Evolutionary conservation across 2,329 filamentous ascomycete species (phyloP), one percentile per base, ranked within the genome.

Genomic region (Keithomyces neogunnii): DNA sequence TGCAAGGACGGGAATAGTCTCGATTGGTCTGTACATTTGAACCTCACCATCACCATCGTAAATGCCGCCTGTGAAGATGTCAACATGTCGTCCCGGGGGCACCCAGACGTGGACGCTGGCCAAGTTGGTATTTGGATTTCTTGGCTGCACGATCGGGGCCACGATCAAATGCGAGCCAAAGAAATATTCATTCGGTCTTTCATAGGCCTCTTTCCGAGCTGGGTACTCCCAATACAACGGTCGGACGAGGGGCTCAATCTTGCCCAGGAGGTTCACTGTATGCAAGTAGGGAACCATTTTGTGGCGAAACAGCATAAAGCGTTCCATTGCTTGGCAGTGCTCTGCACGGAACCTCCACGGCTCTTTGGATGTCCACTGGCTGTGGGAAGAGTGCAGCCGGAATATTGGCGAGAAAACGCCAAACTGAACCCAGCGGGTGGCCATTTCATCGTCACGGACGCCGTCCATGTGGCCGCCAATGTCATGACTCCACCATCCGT

Each of bases 401-500:
- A 84, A 64, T 45, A 84, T 76, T 1, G 81, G 81, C 0, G 78
- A 82, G 62, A 81, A 82, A 42, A 73, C 75, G 3, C 81, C 81
- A 3, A 78, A 70, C 59, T 85, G 81, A 1, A 82, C 71, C 81
- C 81, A 85, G n/a, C 81, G 73, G 2, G 77, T 73, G 2, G 73
- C 71, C 5, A 84, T 68, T 58, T 85, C 79, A 47, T 83, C 80
- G 47, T 81, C 77, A 9, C 76, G 73, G 44, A 66, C 67, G 3
- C 81, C 81, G 3, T 64, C 63, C 56, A 78, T 76, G 59, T 85
- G 82, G 0, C 82, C 82, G n/a, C 81, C 81, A 36, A 85, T 82
- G 56, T 85, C 81, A 60, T 85, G 81, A 47, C 77, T 81, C 81
- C 82, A 85, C 81, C 81, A 85, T 2, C 81, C 81, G 55, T 82